phyloP scores from a whole-genome alignment of 225 moss, liverwort and hornwort genomes.

The Polytrichum formosum region DNA sequence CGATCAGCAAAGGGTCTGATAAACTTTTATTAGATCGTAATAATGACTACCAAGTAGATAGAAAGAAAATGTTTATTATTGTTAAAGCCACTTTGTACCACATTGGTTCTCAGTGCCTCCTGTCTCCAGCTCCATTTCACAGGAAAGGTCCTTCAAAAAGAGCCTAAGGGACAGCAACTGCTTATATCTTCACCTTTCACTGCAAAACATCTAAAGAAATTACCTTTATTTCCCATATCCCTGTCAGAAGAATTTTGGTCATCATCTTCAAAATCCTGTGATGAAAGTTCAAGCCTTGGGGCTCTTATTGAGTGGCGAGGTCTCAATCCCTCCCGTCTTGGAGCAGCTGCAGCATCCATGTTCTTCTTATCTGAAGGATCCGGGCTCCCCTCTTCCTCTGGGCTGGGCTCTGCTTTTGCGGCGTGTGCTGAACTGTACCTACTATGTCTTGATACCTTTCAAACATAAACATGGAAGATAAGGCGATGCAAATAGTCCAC shows the following conservation, averaged over 20 bases:
- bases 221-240: conserved; percentile 59
- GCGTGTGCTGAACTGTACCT: conserved; percentile 41
- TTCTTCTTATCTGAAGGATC: conserved; percentile 57
- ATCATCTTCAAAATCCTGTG: conserved; percentile 61
- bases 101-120: conserved; percentile 1
- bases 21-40: too few species aligned
- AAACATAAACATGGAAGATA: not conserved
- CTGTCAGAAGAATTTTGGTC: conserved; percentile 58
- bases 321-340: conserved; percentile 70
- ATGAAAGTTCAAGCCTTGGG: conserved; percentile 61
- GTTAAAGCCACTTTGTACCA: not conserved
- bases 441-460: conserved; percentile 43
- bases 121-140: conserved; percentile 1
- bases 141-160: not conserved
- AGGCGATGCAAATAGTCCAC: not conserved
- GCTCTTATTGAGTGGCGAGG: conserved; percentile 60
- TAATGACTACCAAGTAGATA: too few species aligned
- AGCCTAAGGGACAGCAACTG: not conserved
- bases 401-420: conserved; percentile 45
- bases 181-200: not conserved
- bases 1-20: too few species aligned
- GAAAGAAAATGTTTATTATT: not conserved
- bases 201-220: not conserved
- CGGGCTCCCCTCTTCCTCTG: conserved; percentile 63
- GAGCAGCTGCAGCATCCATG: conserved; percentile 49